These are phyloP conservation scores for Beauveria asiatica DNA, from an alignment of 2,329 filamentous ascomycete species.

Conservation along the genomic window DNA sequence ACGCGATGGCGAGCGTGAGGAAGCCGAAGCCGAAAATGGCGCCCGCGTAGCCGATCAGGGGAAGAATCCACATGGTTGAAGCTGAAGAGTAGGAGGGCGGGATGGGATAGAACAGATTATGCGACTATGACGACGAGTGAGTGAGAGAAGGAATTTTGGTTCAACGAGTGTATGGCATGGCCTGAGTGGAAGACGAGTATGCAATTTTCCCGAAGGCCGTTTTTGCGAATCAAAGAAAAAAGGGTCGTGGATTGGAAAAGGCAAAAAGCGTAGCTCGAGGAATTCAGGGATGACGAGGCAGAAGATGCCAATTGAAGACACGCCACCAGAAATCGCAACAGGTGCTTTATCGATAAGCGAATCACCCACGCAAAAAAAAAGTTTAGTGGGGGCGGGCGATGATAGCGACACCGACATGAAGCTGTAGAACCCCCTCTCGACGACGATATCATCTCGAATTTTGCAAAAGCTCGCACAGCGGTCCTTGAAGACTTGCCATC, in stretches of 20 bases:
- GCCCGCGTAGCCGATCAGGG: conserved; percentile 82
- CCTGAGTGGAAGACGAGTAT: neutral
- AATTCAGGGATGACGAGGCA: conserved; percentile 6
- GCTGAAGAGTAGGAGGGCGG: conserved; percentile 6
- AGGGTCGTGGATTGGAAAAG: neutral
- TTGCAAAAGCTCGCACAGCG: neutral
- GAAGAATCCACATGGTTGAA: conserved; percentile 83
- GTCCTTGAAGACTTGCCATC: neutral
- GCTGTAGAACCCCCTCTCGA: neutral
- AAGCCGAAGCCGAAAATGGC: conserved; percentile 86
- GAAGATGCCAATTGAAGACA: neutral
- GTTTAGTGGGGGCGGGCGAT: neutral
- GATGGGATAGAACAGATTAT: neutral
- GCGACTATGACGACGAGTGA: neutral
- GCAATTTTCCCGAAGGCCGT: neutral
- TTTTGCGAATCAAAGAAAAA: neutral
- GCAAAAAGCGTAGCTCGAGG: neutral
- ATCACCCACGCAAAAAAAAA: conserved; percentile 6
- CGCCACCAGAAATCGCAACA: neutral
- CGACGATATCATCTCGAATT: neutral
- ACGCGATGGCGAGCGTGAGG: conserved; percentile 90
- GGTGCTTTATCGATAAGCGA: conserved; percentile 10
- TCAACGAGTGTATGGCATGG: conserved; percentile 11
- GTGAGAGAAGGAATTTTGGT: neutral
- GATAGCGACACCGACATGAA: conserved; percentile 1